Conservation (phyloP, 768 basidiomycete genomes). For the Cystobasidium tubakii region DNA sequence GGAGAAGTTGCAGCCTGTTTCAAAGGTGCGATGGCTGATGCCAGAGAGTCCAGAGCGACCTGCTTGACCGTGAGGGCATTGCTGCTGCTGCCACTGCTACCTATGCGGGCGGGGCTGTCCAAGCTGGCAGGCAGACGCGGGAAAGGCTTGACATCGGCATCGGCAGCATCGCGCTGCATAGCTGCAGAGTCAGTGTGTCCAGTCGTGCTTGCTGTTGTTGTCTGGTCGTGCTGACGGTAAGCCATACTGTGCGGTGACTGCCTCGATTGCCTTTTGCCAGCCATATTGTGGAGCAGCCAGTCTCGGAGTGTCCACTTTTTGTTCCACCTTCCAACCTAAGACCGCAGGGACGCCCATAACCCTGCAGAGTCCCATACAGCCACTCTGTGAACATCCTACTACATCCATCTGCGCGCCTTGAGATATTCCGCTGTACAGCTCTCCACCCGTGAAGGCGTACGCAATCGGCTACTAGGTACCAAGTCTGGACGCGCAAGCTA, state of each 20-base stretch:
- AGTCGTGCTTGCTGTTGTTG: background rate
- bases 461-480: no score
- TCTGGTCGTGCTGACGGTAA: background rate
- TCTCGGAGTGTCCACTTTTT: no score
- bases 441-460: no score
- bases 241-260: background rate
- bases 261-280: background rate
- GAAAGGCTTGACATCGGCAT: background rate
- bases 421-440: background rate
- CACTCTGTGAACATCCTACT: no score
- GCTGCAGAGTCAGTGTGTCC: background rate
- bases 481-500: background rate
- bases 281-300: no score
- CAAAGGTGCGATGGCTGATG: background rate
- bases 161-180: background rate
- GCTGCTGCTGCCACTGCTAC: background rate
- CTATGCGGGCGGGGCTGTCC: background rate
- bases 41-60: background rate
- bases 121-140: background rate
- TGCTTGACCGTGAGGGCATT: background rate
- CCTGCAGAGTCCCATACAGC: no score
- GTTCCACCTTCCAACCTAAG: background rate
- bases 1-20: conserved; percentile 18
- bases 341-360: background rate
- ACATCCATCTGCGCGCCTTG: no score